Percentiles rank a stretch among this genome's conserved stretches.
Conservation (phyloP, 2,329 filamentous ascomycete species). For the Blastomyces parvus region DNA sequence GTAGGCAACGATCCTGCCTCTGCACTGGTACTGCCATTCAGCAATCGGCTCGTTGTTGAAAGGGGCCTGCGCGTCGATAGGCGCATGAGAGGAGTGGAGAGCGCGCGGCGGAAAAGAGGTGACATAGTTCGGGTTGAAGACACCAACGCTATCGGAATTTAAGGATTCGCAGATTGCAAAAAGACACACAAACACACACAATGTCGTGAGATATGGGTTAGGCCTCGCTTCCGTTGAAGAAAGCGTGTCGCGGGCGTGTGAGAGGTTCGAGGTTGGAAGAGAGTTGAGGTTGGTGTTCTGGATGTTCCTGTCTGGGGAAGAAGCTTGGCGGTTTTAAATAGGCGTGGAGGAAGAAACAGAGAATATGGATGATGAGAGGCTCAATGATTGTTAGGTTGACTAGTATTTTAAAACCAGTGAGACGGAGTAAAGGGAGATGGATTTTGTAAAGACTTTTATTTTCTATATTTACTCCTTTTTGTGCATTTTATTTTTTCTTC, state of each 20-base stretch:
- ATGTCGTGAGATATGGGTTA: neutral
- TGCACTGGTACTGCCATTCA: constrained; percentile 25
- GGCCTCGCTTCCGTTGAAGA: constrained; percentile 1
- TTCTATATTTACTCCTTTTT: neutral
- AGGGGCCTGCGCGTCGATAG: constrained; percentile 22
- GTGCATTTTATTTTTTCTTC: neutral
- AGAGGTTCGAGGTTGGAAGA: neutral
- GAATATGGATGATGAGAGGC: neutral
- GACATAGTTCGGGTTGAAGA: neutral
- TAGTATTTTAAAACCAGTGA: neutral
- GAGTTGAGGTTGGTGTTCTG: neutral
- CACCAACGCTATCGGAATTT: neutral
- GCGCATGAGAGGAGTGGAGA: constrained; percentile 14
- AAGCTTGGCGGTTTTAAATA: neutral
- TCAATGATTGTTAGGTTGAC: neutral
- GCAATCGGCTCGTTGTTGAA: constrained; percentile 29
- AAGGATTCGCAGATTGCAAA: neutral
- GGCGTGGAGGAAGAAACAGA: neutral
- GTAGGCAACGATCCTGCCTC: constrained; percentile 39
- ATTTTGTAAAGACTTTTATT: neutral
- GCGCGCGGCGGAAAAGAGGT: constrained; percentile 1
- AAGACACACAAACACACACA: neutral
- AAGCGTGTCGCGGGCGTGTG: neutral
- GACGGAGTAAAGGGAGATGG: neutral
- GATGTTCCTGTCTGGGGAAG: neutral